These are phyloP conservation scores for Fusarium nygamai DNA, from an alignment of 2,329 filamentous ascomycete genomes.

Conservation along the genomic window DNA sequence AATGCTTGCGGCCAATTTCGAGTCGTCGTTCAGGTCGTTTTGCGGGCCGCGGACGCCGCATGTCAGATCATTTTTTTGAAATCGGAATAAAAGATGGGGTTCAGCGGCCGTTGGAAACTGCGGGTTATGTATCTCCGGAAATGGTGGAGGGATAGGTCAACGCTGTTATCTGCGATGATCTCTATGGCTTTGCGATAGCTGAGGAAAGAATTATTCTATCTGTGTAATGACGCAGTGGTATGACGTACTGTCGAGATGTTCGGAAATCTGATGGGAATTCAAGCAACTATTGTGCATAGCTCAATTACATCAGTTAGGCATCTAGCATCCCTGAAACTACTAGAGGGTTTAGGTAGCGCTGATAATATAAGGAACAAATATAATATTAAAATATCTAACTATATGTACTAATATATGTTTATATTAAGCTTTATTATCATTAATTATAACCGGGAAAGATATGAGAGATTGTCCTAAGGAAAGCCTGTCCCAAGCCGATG, in stretches of 20 bases:
- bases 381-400: too few relatives aligned
- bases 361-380: too few relatives aligned
- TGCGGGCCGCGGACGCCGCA: neutral
- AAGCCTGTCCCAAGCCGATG: too few relatives aligned
- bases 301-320: too few relatives aligned
- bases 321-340: too few relatives aligned
- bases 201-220: fast-evolving
- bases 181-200: fast-evolving
- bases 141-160: fast-evolving
- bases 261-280: neutral
- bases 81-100: neutral
- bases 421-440: too few relatives aligned
- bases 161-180: neutral
- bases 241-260: neutral
- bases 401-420: too few relatives aligned
- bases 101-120: too few relatives aligned
- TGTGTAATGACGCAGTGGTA: neutral
- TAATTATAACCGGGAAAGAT: too few relatives aligned
- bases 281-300: too few relatives aligned
- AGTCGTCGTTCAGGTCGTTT: fast-evolving
- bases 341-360: too few relatives aligned
- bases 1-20: neutral
- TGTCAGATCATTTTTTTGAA: neutral
- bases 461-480: too few relatives aligned
- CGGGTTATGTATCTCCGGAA: neutral